Conservation (phyloP, 768 basidiomycete genomes). For the Tulasnella sp. region DNA sequence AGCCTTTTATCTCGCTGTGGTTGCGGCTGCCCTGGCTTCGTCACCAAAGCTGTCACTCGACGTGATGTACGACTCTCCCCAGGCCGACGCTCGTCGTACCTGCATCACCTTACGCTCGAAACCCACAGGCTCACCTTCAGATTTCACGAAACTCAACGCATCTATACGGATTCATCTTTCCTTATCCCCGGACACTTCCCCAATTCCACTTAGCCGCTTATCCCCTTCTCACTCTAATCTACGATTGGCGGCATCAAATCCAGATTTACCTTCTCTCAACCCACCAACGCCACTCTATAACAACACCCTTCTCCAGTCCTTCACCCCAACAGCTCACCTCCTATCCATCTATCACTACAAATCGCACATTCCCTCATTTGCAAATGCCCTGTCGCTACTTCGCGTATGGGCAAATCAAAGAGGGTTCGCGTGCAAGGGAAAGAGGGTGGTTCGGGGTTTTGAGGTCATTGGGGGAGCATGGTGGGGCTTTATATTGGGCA, state of each 20-base stretch:
- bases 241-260: slow-evolving; percentile 31
- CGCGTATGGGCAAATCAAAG: slow-evolving; percentile 86
- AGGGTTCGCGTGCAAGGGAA: slow-evolving; percentile 40
- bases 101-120: slow-evolving; percentile 50
- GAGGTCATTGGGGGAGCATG: slow-evolving; percentile 40
- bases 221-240: slow-evolving; percentile 68
- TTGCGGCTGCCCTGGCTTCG: slow-evolving; percentile 51
- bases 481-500: slow-evolving; percentile 56
- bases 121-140: slow-evolving; percentile 43
- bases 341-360: slow-evolving; percentile 44
- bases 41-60: slow-evolving; percentile 42
- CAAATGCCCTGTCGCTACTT: slow-evolving; percentile 65
- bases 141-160: slow-evolving; percentile 59
- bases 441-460: slow-evolving; percentile 11
- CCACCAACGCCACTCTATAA: slow-evolving; percentile 73
- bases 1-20: slow-evolving; percentile 74
- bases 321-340: slow-evolving; percentile 43
- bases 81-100: slow-evolving; percentile 54
- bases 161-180: slow-evolving; percentile 67
- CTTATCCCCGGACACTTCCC: slow-evolving; percentile 41
- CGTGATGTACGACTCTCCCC: slow-evolving; percentile 46
- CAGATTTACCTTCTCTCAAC: slow-evolving; percentile 19
- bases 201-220: slow-evolving; percentile 56
- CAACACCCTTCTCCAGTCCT: slow-evolving; percentile 45
- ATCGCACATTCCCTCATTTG: slow-evolving; percentile 46